A percentile compares a stretch with the other conserved stretches of the same genome.
phyloP scores from a whole-genome alignment of 805 yeast genomes.

The Myxozyma kluyveri region DNA sequence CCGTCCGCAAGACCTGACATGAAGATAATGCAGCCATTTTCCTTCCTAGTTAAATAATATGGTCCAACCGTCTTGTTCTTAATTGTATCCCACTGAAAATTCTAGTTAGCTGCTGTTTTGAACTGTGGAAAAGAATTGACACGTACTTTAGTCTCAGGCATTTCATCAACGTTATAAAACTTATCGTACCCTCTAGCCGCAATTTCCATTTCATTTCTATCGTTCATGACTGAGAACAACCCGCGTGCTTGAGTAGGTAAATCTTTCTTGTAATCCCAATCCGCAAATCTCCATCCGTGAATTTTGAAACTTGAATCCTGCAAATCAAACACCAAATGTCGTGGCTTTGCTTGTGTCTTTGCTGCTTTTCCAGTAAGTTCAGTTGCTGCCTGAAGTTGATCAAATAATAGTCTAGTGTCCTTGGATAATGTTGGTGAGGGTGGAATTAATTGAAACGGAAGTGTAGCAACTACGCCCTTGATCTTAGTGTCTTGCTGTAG shows the following conservation, averaged over 20 bases:
- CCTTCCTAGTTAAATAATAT: constrained; percentile 74
- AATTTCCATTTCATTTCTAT: constrained; percentile 41
- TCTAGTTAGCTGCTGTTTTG: not conserved
- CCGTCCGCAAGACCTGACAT: constrained; percentile 76
- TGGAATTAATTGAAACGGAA: too few relatives aligned
- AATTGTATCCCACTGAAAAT: constrained; percentile 43
- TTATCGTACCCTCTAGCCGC: constrained; percentile 89
- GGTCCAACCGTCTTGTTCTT: constrained; percentile 63
- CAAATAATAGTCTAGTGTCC: too few relatives aligned
- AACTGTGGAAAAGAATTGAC: not conserved
- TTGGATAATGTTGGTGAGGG: too few relatives aligned
- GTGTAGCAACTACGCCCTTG: too few relatives aligned
- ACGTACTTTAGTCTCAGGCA: constrained; percentile 45
- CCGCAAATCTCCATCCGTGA: constrained; percentile 76
- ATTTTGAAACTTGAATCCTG: constrained; percentile 3
- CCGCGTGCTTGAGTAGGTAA: constrained; percentile 23
- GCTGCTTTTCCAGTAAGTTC: not conserved
- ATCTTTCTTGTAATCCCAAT: constrained; percentile 65
- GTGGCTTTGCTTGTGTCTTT: not conserved
- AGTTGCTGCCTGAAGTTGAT: not conserved
- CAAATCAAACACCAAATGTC: constrained; percentile 12
- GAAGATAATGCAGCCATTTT: constrained; percentile 90
- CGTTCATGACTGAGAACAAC: constrained; percentile 39
- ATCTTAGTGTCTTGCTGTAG: too few relatives aligned
- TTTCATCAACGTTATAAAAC: constrained; percentile 81